Base-by-base conservation (phyloP, 176 grass and related monocot genomes). In the Hordeum marinum region DNA sequence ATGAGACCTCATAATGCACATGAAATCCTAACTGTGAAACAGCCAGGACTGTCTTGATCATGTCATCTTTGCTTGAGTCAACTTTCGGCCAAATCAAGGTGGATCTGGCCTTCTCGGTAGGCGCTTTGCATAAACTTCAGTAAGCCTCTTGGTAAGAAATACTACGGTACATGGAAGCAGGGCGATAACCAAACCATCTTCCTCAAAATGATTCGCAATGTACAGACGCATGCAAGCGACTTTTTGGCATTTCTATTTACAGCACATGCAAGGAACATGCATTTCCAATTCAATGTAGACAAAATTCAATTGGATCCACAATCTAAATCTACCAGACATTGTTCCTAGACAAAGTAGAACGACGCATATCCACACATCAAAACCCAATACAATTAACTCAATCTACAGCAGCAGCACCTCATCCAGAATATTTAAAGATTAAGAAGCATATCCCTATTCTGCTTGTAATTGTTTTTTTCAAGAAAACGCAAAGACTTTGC, bases 261-360 rank as follows among this genome's bases (percentile, higher is more conserved):
- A 1, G 18, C n/a, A 42, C 42, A 43, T 42, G 26, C 41, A 71
- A 17, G 34, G 26, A 78, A 20, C 57, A 12, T 54, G 32, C 55
- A 52, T 54, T 12, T 84, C 18, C 26, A 61, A 35, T 31, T n/a
- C 78, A 84, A 77, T 82, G 18, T 78, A 90, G 64, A 84, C 18
- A 63, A 80, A 85, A 20, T 20, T 42, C 29, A 60, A n/a, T 41
- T 17, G 32, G 65, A 32, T 85, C 70, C n/a, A 11, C 70, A 70
- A 13, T 36, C 29, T 31, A 74, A 57, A 66, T 75, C 15, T 67
- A 57, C 13, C 6, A 60, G 21, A 68, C 20, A 45, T 67, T 17
- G 17, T 66, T 65, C 14, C 27, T 7, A 66, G 45, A 87, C 45
- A 82, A 68, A 69, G 12, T 42, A 43, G 4, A 48, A 63, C 12